Percentiles rank a stretch among this genome's conserved stretches.
Conservation (phyloP, 805 yeast species). For the Lipomyces yamanashiensis region DNA sequence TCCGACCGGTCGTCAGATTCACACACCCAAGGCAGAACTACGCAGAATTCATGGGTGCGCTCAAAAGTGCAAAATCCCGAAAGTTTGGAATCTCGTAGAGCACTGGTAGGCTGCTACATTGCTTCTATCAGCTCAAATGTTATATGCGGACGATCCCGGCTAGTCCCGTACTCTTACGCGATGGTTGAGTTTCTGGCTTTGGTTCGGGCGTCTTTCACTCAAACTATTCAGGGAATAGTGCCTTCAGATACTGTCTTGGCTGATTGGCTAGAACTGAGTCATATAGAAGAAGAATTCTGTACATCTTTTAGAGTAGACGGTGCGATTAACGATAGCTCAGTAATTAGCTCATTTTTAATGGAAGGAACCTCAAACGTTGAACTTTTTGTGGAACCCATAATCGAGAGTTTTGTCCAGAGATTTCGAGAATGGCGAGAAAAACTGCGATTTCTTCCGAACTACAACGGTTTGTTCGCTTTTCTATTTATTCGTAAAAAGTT, state of each 20-base stretch:
- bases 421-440: constrained; percentile 6
- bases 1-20: background rate
- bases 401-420: constrained; percentile 8
- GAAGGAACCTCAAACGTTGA: background rate
- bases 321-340: background rate
- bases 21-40: background rate
- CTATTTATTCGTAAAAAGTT: too few relatives aligned
- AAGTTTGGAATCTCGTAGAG: constrained; percentile 8
- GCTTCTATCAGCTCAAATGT: constrained; percentile 9
- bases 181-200: constrained; percentile 1
- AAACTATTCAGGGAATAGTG: background rate
- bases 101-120: constrained; percentile 12
- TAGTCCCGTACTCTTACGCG: constrained; percentile 3
- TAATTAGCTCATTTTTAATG: background rate
- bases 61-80: background rate
- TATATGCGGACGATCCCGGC: constrained; percentile 10
- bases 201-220: background rate
- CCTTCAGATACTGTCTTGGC: constrained; percentile 6
- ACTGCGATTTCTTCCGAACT: background rate
- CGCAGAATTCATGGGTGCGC: background rate
- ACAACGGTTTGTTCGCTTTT: background rate
- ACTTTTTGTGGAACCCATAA: constrained; percentile 15
- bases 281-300: constrained; percentile 8
- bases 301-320: constrained; percentile 13
- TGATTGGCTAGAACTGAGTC: constrained; percentile 13